A percentile compares a stretch with the other conserved stretches of the same genome.
These are phyloP conservation scores for Akanthomyces uredinophilus DNA, from an alignment of 2,329 filamentous ascomycete species.

Conservation along the genomic window DNA sequence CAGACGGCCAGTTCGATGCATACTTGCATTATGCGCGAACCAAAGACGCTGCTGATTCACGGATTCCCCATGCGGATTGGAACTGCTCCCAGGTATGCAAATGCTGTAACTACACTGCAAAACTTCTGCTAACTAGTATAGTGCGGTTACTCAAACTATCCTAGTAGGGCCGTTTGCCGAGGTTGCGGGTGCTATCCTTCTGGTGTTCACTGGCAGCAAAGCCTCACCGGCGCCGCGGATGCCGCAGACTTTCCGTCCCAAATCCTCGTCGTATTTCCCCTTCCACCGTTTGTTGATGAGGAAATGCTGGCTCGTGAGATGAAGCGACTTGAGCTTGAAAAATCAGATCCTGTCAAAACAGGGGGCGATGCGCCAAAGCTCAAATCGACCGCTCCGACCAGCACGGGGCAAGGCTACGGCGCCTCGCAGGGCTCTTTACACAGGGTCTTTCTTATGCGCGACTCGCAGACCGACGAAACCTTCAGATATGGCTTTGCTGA, in stretches of 20 bases:
- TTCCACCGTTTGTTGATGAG: conserved; percentile 67
- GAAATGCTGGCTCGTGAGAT: conserved; percentile 68
- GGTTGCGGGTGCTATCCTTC: conserved; percentile 29
- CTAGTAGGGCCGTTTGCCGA: conserved; percentile 34
- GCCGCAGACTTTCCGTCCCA: conserved; percentile 59
- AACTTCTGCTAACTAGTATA: conserved; percentile 20
- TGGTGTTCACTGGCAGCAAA: conserved; percentile 28
- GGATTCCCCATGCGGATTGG: conserved; percentile 27
- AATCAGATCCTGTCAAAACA: conserved; percentile 43
- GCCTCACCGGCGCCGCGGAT: conserved; percentile 44
- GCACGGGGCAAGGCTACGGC: conserved; percentile 56
- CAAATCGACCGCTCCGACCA: conserved; percentile 54
- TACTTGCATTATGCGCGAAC: conserved; percentile 38
- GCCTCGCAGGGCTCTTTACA: conserved; percentile 70
- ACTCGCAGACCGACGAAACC: conserved; percentile 64
- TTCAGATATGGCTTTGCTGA: conserved; percentile 83
- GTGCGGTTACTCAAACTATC: conserved; percentile 38
- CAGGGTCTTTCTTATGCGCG: conserved; percentile 71
- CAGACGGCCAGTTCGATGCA: conserved; percentile 33
- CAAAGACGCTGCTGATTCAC: conserved; percentile 31
- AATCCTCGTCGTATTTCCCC: conserved; percentile 67
- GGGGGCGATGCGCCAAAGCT: conserved; percentile 46
- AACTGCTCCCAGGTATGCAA: conserved; percentile 29
- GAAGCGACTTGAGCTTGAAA: conserved; percentile 64
- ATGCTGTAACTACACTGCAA: background rate